A percentile compares a stretch with the other conserved stretches of the same genome.
Evolutionary conservation across 2,329 filamentous ascomycete species (phyloP).

Genomic region (Aspergillus ochraceus): DNA sequence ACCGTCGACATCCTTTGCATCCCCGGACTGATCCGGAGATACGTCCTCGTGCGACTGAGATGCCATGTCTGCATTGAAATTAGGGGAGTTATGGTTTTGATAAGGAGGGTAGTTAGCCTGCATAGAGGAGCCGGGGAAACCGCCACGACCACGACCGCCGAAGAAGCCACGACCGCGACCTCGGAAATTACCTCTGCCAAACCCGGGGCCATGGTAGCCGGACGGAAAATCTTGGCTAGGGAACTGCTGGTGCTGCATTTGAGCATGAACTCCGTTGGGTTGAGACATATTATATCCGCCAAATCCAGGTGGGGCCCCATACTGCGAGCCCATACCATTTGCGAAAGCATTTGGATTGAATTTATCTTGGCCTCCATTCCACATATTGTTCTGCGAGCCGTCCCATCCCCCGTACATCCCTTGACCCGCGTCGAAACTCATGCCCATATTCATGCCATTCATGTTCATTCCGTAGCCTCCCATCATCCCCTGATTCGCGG

Average conservation of each 20-base stretch:
- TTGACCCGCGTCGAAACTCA: conserved; percentile 54
- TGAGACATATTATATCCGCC: conserved; percentile 69
- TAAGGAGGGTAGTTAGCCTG: conserved; percentile 35
- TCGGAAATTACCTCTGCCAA: conserved; percentile 59
- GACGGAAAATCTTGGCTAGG: conserved; percentile 67
- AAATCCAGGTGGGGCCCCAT: conserved; percentile 75
- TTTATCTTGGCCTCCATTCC: conserved; percentile 86
- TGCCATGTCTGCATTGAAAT: conserved; percentile 25
- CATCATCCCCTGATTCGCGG: conserved; percentile 51
- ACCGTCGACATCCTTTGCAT: conserved; percentile 28
- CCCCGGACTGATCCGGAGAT: conserved; percentile 11
- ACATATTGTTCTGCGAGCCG: conserved; percentile 69
- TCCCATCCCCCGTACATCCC: conserved; percentile 78
- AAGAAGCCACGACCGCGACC: conserved; percentile 64
- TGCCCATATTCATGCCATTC: conserved; percentile 82
- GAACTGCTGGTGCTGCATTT: conserved; percentile 53
- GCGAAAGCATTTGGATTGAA: conserved; percentile 78
- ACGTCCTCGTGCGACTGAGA: conserved; percentile 18
- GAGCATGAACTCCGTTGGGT: conserved; percentile 79
- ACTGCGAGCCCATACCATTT: conserved; percentile 77
- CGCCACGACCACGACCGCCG: conserved; percentile 36
- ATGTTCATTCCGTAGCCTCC: conserved; percentile 67
- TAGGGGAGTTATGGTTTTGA: conserved; percentile 32
- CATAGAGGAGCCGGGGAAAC: conserved; percentile 36
- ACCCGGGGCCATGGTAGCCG: conserved; percentile 75